Conservation (phyloP, 2,329 filamentous ascomycete genomes). For the Colletotrichum graminicola region DNA sequence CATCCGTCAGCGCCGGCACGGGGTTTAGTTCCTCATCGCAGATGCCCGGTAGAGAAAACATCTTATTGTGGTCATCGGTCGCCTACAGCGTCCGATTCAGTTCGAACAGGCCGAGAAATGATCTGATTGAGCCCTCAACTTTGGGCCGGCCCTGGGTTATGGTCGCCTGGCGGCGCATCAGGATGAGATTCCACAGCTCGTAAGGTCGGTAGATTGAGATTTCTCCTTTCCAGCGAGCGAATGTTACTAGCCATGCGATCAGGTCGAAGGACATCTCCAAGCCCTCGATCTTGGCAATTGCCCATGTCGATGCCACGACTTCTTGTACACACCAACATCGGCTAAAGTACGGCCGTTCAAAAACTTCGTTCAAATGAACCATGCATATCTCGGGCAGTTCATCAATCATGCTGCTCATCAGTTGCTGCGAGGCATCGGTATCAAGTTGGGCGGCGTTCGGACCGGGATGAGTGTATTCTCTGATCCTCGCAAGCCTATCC, state of each 20-base stretch:
- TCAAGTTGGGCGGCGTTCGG: constrained; percentile 10
- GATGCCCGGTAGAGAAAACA: constrained; percentile 32
- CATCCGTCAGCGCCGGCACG: constrained; percentile 30
- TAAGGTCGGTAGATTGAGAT: constrained; percentile 12
- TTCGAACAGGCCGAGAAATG: constrained; percentile 31
- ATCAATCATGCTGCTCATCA: constrained; percentile 23
- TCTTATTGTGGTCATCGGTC: constrained; percentile 34
- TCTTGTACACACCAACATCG: constrained; percentile 39
- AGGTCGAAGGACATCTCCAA: constrained; percentile 38
- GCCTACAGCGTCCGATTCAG: constrained; percentile 33
- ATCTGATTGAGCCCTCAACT: constrained; percentile 25
- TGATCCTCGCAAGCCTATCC: constrained; percentile 23
- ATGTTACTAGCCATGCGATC: constrained; percentile 10
- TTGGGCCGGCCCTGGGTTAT: background rate
- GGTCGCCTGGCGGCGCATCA: constrained; percentile 23
- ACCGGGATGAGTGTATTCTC: constrained; percentile 25
- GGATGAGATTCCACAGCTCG: constrained; percentile 33
- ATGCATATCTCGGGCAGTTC: constrained; percentile 30
- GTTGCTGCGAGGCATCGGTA: constrained; percentile 1
- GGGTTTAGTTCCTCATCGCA: constrained; percentile 36
- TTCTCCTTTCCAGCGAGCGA: constrained; percentile 15
- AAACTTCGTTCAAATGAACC: constrained; percentile 19
- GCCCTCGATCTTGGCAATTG: constrained; percentile 36
- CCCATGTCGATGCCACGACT: constrained; percentile 24
- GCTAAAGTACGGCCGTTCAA: constrained; percentile 30